These are phyloP conservation scores for Podospora pseudoanserina DNA, from an alignment of 495 filamentous ascomycete genomes.

Conservation along the genomic window DNA sequence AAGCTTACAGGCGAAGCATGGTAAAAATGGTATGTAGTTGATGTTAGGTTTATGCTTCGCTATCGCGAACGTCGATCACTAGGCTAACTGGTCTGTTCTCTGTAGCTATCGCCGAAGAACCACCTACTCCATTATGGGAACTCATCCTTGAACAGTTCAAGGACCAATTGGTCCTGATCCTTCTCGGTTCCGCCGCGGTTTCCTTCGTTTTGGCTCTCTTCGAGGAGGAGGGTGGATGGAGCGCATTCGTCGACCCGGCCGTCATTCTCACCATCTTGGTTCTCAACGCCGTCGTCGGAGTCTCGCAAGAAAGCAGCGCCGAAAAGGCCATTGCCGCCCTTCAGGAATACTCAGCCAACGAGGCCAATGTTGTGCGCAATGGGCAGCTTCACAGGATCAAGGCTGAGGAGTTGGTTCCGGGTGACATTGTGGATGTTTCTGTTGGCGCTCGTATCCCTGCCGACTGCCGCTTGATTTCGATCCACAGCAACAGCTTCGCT, in stretches of 20 bases:
- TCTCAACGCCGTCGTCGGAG: constrained; percentile 93
- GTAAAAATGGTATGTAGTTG: constrained; percentile 70
- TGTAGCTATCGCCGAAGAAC: constrained; percentile 88
- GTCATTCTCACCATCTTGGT: constrained; percentile 98
- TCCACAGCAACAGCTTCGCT: constrained; percentile 94
- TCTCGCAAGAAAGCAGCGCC: constrained; percentile 96
- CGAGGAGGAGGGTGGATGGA: constrained; percentile 89
- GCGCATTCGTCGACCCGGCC: constrained; percentile 95
- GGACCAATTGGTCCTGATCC: constrained; percentile 95
- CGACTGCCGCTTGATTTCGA: constrained; percentile 84
- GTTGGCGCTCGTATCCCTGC: constrained; percentile 96
- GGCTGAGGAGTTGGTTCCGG: constrained; percentile 94
- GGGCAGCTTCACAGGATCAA: constrained; percentile 73
- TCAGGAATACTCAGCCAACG: constrained; percentile 98
- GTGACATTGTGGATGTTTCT: constrained; percentile 83
- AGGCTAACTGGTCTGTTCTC: constrained; percentile 10
- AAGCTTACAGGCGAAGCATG: constrained; percentile 62
- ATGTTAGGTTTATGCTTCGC: background rate
- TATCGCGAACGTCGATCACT: constrained; percentile 10
- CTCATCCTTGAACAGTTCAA: constrained; percentile 98
- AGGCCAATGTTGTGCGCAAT: constrained; percentile 85
- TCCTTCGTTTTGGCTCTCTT: constrained; percentile 93
- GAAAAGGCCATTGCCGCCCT: constrained; percentile 98
- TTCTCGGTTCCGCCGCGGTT: constrained; percentile 87
- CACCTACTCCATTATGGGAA: constrained; percentile 95